These are phyloP conservation scores for Coemansia sp. DNA, from an alignment of 192 early-diverging fungal genomes.

Conservation along the genomic window DNA sequence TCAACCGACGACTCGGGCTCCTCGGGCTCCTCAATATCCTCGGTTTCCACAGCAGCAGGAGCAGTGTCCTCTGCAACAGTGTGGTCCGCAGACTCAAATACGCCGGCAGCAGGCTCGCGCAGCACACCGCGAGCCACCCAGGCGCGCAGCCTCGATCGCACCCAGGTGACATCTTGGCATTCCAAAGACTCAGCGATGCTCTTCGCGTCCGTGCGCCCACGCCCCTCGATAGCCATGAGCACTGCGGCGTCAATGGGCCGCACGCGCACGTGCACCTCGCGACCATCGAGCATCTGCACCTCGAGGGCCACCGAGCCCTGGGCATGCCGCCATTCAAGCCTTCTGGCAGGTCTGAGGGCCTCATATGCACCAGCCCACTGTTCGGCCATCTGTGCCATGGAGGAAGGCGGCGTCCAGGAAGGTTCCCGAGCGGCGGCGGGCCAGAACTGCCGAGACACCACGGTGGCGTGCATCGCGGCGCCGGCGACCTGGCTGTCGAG, in stretches of 20 bases:
- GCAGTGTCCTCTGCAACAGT: not conserved
- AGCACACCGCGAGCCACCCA: slow-evolving; percentile 47
- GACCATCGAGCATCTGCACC: slow-evolving; percentile 53
- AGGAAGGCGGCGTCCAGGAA: slow-evolving; percentile 36
- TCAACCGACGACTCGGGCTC: not conserved
- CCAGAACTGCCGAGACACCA: slow-evolving; percentile 72
- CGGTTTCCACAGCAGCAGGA: slow-evolving; percentile 1
- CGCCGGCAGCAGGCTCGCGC: slow-evolving; percentile 11
- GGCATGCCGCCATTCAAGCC: slow-evolving; percentile 56
- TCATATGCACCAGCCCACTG: slow-evolving; percentile 53
- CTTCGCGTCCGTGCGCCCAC: not conserved
- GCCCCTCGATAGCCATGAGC: slow-evolving; percentile 31
- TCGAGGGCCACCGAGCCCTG: slow-evolving; percentile 57
- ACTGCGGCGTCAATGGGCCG: slow-evolving; percentile 59
- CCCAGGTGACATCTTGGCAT: slow-evolving; percentile 15
- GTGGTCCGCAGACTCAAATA: slow-evolving; percentile 25
- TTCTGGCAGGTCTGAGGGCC: slow-evolving; percentile 56
- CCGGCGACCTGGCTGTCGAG: slow-evolving; percentile 56
- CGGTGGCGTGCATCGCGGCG: slow-evolving; percentile 27
- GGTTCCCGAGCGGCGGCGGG: slow-evolving; percentile 34
- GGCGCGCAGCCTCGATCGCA: slow-evolving; percentile 21
- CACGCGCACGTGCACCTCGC: slow-evolving; percentile 49
- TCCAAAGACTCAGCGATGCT: slow-evolving; percentile 22
- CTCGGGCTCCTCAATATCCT: not conserved
- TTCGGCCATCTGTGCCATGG: slow-evolving; percentile 39